Percentiles rank a stretch among this genome's conserved stretches.
Conservation (phyloP, 2,329 filamentous ascomycete species). For the Sarocladium brachiariae region DNA sequence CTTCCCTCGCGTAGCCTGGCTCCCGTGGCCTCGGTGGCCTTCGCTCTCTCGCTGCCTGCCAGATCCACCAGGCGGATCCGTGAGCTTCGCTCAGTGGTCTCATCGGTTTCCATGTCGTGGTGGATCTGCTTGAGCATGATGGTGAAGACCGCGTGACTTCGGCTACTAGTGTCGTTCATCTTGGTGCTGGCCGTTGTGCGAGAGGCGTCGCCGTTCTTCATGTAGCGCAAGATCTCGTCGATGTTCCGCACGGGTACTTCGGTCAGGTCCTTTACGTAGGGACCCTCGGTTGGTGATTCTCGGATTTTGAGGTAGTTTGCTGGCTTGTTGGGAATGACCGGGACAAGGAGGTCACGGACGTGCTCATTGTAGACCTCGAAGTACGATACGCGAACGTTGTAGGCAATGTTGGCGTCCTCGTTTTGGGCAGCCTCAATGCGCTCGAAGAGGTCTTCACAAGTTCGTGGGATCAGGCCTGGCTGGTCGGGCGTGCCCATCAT, state of each 20-base stretch:
- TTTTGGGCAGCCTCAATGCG: conserved; percentile 72
- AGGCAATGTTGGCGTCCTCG: conserved; percentile 85
- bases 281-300: conserved; percentile 88
- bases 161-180: conserved; percentile 98
- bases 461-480: conserved; percentile 87
- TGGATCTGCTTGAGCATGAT: conserved; percentile 98
- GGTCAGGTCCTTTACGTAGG: conserved; percentile 93
- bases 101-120: conserved; percentile 93
- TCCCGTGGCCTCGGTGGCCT: conserved; percentile 90
- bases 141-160: conserved; percentile 95
- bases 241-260: conserved; percentile 87
- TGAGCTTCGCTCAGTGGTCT: conserved; percentile 90
- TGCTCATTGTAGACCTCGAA: conserved; percentile 99
- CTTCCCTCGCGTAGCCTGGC: conserved; percentile 85
- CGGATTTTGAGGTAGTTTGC: conserved; percentile 95
- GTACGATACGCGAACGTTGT: conserved; percentile 95
- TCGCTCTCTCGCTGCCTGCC: conserved; percentile 89
- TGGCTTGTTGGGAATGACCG: conserved; percentile 60
- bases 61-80: conserved; percentile 93
- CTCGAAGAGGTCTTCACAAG: conserved; percentile 92
- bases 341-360: conserved; percentile 85
- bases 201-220: conserved; percentile 82
- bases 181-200: conserved; percentile 90
- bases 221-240: conserved; percentile 78
- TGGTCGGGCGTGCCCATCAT: conserved; percentile 89